Base-by-base conservation (phyloP, 73 alveolate genomes). In the Paramecium tetraurelia region DNA sequence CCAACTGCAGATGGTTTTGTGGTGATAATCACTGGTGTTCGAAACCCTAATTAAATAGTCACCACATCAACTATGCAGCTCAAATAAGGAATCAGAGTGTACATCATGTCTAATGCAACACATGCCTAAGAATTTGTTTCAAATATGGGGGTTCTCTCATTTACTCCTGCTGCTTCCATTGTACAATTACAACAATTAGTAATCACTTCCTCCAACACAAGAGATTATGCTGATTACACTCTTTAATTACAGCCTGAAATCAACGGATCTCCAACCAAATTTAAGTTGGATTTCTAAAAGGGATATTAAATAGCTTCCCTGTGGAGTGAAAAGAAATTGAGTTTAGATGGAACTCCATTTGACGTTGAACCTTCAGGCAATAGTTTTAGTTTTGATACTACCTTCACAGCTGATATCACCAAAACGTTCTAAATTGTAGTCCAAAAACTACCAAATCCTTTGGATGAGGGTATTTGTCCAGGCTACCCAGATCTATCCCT, bases 391-490 rank as follows among this genome's bases (percentile, higher is more conserved):
- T 70, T 68, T 29, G 53, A 40, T 24, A 43, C 48, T 48, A 38
- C 86, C 5, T 70, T 44, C 9, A 22, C 88, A 4, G 80, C 71
- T 11, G 83, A n/a, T 27, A 83, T 72, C 0, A 44, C 75, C 35
- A 29, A 33, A 40, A 29, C 68, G 5, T 41, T 43, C 38, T 58
- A 36, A 18, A 44, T 89, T 7, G 38, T 16, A 14, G 75, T 89
- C 18, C 24, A 38, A 12, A 22, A 89, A 89, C 33, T 89, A 22
- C 94, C 94, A 10, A 89, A 89, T 44, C 94, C 94, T 12, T 89
- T 70, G n/a, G 94, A 89, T 89, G 86, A 89, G 48, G 94, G 94
- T 3, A 59, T 89, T 14, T 83, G 58, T 31, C 94, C 94, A 44
- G 94, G 94, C 5, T 89, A 89, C 31, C 94, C 94, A 5, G 94